Conservation (phyloP, 805 yeast species). For the Wickerhamomyces bovis region DNA sequence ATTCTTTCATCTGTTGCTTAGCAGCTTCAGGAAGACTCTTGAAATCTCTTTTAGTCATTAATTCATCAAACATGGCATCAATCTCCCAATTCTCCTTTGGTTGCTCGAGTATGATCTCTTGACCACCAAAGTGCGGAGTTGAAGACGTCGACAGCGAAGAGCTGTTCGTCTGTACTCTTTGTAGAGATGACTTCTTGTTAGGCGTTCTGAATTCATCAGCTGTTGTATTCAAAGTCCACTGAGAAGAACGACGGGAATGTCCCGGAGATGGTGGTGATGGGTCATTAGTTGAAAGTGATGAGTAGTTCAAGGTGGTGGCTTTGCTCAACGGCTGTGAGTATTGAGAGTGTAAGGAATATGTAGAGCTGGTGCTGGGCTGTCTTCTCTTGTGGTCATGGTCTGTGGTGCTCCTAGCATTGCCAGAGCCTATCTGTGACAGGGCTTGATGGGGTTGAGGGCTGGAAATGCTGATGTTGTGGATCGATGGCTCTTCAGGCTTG, state of each 20-base stretch:
- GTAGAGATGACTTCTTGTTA: conserved; percentile 15
- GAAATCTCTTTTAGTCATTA: conserved; percentile 81
- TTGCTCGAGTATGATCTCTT: conserved; percentile 42
- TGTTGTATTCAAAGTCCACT: conserved; percentile 11
- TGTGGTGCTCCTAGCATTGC: neutral
- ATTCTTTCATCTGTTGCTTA: conserved; percentile 67
- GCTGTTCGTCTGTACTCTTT: conserved; percentile 20
- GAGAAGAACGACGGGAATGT: conserved; percentile 24
- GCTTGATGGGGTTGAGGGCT: conserved; percentile 20
- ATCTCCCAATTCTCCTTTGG: conserved; percentile 64
- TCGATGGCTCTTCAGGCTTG: conserved; percentile 9
- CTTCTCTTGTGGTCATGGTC: conserved; percentile 11
- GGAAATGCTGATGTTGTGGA: conserved; percentile 14
- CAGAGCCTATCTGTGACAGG: neutral
- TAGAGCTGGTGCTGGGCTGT: conserved; percentile 21
- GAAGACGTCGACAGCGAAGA: conserved; percentile 12
- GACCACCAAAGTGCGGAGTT: conserved; percentile 1
- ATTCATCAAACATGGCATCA: conserved; percentile 67
- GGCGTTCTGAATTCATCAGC: conserved; percentile 17
- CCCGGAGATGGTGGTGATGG: conserved; percentile 20
- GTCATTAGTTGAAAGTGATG: conserved; percentile 16
- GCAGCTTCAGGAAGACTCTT: conserved; percentile 64
- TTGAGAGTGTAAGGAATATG: conserved; percentile 20
- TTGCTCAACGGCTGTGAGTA: conserved; percentile 23
- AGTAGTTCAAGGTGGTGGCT: conserved; percentile 20